A percentile compares a stretch with the other conserved stretches of the same genome.
These are phyloP conservation scores for Alternaria brassicicola DNA, from an alignment of 2,329 filamentous ascomycete species.

Conservation along the genomic window DNA sequence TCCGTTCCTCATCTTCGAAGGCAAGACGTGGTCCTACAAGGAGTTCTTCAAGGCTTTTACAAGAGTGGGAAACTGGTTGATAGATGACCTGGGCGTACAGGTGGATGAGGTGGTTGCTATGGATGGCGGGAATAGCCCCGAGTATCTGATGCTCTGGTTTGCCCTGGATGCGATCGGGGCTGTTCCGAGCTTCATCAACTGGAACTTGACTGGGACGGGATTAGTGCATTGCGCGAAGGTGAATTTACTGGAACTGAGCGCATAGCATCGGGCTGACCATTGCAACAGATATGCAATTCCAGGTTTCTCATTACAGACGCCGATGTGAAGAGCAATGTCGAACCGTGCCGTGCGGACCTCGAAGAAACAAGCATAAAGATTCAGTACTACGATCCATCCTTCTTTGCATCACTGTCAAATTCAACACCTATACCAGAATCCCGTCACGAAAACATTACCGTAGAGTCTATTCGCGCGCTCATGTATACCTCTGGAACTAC, in stretches of 20 bases:
- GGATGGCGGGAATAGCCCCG: constrained; percentile 44
- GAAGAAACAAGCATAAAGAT: constrained; percentile 32
- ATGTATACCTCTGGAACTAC: constrained; percentile 49
- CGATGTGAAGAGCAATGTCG: constrained; percentile 57
- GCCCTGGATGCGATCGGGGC: constrained; percentile 46
- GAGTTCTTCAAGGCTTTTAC: constrained; percentile 40
- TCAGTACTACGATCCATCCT: constrained; percentile 38
- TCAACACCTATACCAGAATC: constrained; percentile 31
- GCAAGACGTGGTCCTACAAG: constrained; percentile 41
- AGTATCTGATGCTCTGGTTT: constrained; percentile 49
- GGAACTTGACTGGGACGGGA: constrained; percentile 44
- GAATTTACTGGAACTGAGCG: constrained; percentile 39
- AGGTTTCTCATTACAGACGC: constrained; percentile 53
- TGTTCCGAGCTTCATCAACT: constrained; percentile 43
- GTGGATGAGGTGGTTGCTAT: constrained; percentile 45
- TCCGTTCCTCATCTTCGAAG: constrained; percentile 47
- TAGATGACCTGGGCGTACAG: constrained; percentile 43
- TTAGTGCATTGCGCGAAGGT: constrained; percentile 47
- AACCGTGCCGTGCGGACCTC: constrained; percentile 33
- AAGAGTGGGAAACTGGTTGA: constrained; percentile 44
- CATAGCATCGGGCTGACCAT: constrained; percentile 51
- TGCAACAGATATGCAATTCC: constrained; percentile 55
- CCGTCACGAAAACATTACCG: constrained; percentile 27
- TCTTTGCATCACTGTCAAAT: constrained; percentile 31
- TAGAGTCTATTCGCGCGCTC: constrained; percentile 38